These are phyloP conservation scores for Naumovozyma dairenensis DNA, from an alignment of 805 yeast species.

Conservation along the genomic window DNA sequence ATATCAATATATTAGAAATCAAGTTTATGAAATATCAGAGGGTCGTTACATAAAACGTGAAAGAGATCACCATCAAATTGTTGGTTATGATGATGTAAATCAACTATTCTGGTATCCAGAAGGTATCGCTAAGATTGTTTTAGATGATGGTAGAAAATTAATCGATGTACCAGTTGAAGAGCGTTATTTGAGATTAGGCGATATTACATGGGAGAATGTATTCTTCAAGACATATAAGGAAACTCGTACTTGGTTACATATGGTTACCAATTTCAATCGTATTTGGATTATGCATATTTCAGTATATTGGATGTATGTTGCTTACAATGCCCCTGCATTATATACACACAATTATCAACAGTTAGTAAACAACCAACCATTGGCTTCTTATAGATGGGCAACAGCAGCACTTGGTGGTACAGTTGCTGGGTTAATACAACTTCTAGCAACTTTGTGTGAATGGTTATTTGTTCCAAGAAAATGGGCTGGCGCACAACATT, in stretches of 20 bases:
- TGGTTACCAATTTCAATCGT: constrained; percentile 92
- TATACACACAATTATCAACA: constrained; percentile 84
- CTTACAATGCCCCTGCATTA: constrained; percentile 83
- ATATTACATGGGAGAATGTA: constrained; percentile 81
- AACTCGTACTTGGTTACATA: constrained; percentile 93
- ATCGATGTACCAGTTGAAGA: constrained; percentile 84
- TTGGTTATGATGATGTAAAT: constrained; percentile 96
- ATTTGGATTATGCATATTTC: constrained; percentile 92
- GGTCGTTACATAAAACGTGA: constrained; percentile 79
- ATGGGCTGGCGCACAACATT: constrained; percentile 99
- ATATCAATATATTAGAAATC: constrained; percentile 67
- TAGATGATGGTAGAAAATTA: constrained; percentile 85
- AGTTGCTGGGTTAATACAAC: constrained; percentile 71
- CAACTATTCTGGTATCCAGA: constrained; percentile 99
- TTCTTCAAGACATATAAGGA: constrained; percentile 95
- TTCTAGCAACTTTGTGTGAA: constrained; percentile 80
- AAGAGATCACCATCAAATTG: constrained; percentile 67
- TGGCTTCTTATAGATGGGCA: constrained; percentile 86
- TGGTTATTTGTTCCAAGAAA: constrained; percentile 95
- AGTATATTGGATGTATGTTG: constrained; percentile 88
- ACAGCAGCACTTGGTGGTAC: constrained; percentile 87
- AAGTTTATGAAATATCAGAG: constrained; percentile 69
- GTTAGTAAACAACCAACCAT: constrained; percentile 72
- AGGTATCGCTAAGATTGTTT: constrained; percentile 85
- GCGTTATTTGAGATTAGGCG: constrained; percentile 80